A percentile compares a stretch with the other conserved stretches of the same genome.
phyloP scores from a whole-genome alignment of 2,329 filamentous ascomycete species.

The Aspergillus brunneoviolaceus region DNA sequence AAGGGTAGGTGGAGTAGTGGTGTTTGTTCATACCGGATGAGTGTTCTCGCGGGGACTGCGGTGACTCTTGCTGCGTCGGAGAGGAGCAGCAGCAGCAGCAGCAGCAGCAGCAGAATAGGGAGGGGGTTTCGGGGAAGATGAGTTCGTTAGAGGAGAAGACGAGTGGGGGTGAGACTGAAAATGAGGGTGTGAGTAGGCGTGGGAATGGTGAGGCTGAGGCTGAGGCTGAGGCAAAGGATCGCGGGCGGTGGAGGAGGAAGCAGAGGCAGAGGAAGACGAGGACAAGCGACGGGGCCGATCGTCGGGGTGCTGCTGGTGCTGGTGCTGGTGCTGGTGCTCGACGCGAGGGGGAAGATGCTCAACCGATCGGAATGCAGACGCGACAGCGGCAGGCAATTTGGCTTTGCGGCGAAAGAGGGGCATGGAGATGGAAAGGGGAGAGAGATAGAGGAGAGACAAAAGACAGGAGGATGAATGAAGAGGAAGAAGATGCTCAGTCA shows the following conservation, averaged over 20 bases:
- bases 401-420: conserved; percentile 19
- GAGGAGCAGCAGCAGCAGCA: not conserved
- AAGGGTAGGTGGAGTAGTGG: not conserved
- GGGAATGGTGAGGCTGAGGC: conserved; percentile 9
- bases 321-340: conserved; percentile 1
- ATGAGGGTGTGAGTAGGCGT: conserved; percentile 14
- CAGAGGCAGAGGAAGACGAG: not conserved
- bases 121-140: not conserved
- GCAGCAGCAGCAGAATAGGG: not conserved
- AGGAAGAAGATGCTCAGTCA: not conserved
- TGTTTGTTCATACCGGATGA: not conserved
- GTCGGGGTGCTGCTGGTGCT: conserved; percentile 2
- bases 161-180: conserved; percentile 15
- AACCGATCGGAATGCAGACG: conserved; percentile 18
- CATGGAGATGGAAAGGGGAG: conserved; percentile 14
- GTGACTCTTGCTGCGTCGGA: not conserved
- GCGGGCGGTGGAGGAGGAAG: conserved; percentile 12
- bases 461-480: no score
- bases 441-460: not conserved
- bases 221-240: conserved; percentile 13
- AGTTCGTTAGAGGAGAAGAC: conserved; percentile 6
- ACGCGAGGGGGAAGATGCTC: conserved; percentile 18
- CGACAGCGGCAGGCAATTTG: conserved; percentile 14
- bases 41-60: conserved; percentile 6
- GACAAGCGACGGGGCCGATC: conserved; percentile 4